Evolutionary conservation across 805 yeast genomes (phyloP), one percentile per base, ranked within the genome.

Genomic region (Komagataella mondaviorum): DNA sequence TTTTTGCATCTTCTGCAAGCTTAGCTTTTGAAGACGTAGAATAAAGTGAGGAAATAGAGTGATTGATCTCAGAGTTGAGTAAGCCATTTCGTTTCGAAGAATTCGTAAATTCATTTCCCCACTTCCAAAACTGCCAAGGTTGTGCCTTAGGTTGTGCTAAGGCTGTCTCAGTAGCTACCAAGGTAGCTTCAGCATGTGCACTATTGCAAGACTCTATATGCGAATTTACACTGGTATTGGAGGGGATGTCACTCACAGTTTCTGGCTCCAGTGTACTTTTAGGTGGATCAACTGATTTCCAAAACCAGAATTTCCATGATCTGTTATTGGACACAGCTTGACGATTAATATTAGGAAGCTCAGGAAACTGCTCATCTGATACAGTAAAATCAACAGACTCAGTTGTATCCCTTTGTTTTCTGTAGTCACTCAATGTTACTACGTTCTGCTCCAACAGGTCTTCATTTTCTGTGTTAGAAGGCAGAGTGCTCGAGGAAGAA

Each of bases 1-100:
- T 59, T 6, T 48, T 48, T 0, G 65, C 60, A 36, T 59, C 63
- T 30, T 55, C 55, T 2, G 62, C 59, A 2, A 58, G 52, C 7
- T 58, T 55, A 36, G 60, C 61, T 7, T 58, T 51, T 17, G 54
- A 56, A 30, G 46, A 54, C 1, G 57, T 50, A 2, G 61, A 57
- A 16, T 53, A 54, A 24, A 57, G 24, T 14, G 61, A 56, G 3
- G 52, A 48, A 23, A 49, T 18, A 3, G 50, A n/a, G 16, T 17
- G 44, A 8, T 23, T 24, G 6, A 30, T 30, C 14, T 30, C 39
- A 30, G n/a, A 10, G 39, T 30, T 10, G 10, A 30, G 39, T 30
- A 44, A 50, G 2, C 24, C 22, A 12, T 24, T 16, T 4, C 53
- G 56, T 1, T 50, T 14, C 3, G 39, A 36, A n/a, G 48, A 39